A percentile compares a stretch with the other conserved stretches of the same genome.
phyloP scores from a whole-genome alignment of 257 asterid genomes.

The Thymus quinquecostatus region DNA sequence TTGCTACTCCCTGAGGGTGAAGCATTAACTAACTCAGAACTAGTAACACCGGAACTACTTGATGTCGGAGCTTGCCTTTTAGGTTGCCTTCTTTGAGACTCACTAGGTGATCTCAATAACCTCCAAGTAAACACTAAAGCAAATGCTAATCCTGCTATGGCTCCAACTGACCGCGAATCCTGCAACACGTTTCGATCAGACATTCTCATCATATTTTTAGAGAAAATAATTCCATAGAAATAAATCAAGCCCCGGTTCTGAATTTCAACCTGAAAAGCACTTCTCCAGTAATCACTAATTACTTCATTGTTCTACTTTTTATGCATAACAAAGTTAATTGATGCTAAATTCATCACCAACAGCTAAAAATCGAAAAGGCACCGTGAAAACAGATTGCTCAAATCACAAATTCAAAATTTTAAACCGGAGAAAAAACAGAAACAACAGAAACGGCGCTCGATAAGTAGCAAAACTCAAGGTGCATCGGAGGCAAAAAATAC shows the following conservation, averaged over 20 bases:
- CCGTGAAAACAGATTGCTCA: background rate
- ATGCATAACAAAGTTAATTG: background rate
- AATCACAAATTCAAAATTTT: constrained; percentile 24
- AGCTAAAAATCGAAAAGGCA: background rate
- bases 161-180: constrained; percentile 84
- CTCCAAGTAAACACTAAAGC: constrained; percentile 88
- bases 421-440: constrained; percentile 1
- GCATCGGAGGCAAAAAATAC: background rate
- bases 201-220: constrained; percentile 1
- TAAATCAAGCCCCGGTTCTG: constrained; percentile 4
- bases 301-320: background rate
- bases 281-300: constrained; percentile 9
- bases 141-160: constrained; percentile 81
- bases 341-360: background rate
- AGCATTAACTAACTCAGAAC: constrained; percentile 43
- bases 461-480: constrained; percentile 12
- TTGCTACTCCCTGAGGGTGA: constrained; percentile 42
- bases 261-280: background rate
- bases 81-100: constrained; percentile 65
- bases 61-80: constrained; percentile 60
- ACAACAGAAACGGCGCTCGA: constrained; percentile 17
- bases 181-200: constrained; percentile 34
- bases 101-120: constrained; percentile 65
- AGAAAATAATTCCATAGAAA: background rate
- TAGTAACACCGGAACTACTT: constrained; percentile 55